Conservation (phyloP, 352 stramenopile genomes). For the Achlya hypogyna region DNA sequence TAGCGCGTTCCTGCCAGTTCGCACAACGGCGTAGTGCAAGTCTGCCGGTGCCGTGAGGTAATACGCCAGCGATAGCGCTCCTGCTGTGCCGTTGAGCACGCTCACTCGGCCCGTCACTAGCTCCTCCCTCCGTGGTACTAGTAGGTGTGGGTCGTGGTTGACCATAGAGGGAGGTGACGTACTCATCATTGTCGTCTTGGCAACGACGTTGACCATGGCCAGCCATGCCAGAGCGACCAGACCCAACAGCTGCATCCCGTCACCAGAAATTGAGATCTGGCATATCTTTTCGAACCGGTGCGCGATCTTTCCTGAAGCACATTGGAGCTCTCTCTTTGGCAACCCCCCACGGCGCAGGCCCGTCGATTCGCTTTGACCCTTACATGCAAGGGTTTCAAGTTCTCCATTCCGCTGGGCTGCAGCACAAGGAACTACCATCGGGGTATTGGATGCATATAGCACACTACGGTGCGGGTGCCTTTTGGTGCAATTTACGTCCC, state of each 20-base stretch:
- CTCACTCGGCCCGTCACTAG: conserved; percentile 10
- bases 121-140: conserved; percentile 11
- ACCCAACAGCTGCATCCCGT: no score
- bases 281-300: no score
- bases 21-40: conserved; percentile 59
- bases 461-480: no score
- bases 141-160: neutral
- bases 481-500: no score
- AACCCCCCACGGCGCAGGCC: no score
- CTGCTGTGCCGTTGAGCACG: neutral
- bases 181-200: conserved; percentile 14
- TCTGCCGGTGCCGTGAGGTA: conserved; percentile 61
- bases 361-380: no score
- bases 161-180: neutral
- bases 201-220: neutral
- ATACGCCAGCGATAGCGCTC: conserved; percentile 53
- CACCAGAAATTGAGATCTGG: neutral
- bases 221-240: neutral
- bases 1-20: conserved; percentile 29
- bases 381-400: no score
- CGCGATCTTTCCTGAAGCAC: neutral
- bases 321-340: neutral
- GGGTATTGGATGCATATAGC: no score
- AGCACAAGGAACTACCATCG: no score
- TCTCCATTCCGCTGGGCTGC: no score